Percentiles rank a stretch among this genome's conserved stretches.
Evolutionary conservation across 768 basidiomycete genomes (phyloP).

Genomic region (Boletus tylopilopsis): DNA sequence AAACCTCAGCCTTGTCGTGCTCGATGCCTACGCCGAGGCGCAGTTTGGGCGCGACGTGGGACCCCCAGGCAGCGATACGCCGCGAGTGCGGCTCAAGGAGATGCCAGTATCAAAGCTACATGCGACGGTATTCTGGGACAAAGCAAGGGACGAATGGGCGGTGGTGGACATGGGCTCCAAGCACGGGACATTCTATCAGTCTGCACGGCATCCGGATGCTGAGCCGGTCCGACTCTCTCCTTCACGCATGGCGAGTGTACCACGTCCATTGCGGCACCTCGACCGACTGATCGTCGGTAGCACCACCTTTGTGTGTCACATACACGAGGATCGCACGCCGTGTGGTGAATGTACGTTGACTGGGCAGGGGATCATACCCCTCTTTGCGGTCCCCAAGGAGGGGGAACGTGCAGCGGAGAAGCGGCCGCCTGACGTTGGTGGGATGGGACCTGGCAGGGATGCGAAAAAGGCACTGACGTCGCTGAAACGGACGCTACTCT

Average conservation of each 20-base stretch:
- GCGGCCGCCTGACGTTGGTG: conserved; percentile 15
- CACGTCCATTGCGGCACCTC: conserved; percentile 56
- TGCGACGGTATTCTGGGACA: conserved; percentile 72
- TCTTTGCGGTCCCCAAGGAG: conserved; percentile 36
- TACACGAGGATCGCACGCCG: conserved; percentile 58
- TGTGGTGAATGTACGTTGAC: conserved; percentile 58
- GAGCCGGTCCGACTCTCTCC: conserved; percentile 56
- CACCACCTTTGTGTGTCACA: conserved; percentile 67
- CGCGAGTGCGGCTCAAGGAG: conserved; percentile 74
- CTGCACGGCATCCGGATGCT: conserved; percentile 13
- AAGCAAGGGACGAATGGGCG: conserved; percentile 55
- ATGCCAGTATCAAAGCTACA: conserved; percentile 83
- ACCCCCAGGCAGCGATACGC: conserved; percentile 45
- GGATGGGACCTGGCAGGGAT: conserved; percentile 32
- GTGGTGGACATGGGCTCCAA: conserved; percentile 84
- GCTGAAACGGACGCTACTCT: conserved; percentile 62
- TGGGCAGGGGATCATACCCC: conserved; percentile 54
- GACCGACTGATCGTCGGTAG: conserved; percentile 66
- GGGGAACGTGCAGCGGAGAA: conserved; percentile 17
- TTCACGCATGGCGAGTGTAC: conserved; percentile 64
- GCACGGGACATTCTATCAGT: conserved; percentile 71
- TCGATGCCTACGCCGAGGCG: conserved; percentile 60
- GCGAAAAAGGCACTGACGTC: conserved; percentile 63
- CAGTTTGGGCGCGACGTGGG: conserved; percentile 73
- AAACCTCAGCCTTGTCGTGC: conserved; percentile 48